These are phyloP conservation scores for Cryptococcus sp. DNA, from an alignment of 1,284 basidiomycete genomes.

Conservation along the genomic window DNA sequence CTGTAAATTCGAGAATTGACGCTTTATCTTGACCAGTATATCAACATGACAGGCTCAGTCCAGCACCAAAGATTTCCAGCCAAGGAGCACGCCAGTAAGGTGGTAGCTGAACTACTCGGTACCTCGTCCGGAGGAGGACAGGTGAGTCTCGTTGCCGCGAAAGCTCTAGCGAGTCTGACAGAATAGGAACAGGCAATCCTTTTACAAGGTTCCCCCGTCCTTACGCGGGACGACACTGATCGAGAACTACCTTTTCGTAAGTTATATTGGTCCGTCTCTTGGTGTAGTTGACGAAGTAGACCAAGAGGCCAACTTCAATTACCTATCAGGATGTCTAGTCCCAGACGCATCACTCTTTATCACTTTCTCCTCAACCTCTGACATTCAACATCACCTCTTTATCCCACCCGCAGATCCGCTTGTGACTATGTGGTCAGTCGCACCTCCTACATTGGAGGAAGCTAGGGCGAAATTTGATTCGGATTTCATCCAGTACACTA, in stretches of 20 bases:
- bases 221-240: slow-evolving; percentile 80
- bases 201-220: slow-evolving; percentile 51
- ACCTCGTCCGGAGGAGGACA: neutral
- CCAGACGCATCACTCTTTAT: slow-evolving; percentile 66
- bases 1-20: no score
- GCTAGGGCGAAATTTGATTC: slow-evolving; percentile 59
- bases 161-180: neutral
- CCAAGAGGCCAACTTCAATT: slow-evolving; percentile 82
- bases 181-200: slow-evolving; percentile 32
- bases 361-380: slow-evolving; percentile 46
- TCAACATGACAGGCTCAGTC: neutral
- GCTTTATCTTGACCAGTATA: no score
- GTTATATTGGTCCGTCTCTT: no score
- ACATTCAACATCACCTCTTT: slow-evolving; percentile 57
- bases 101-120: neutral
- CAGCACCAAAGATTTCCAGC: neutral
- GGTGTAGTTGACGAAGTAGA: slow-evolving; percentile 25
- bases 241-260: slow-evolving; percentile 71
- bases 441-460: slow-evolving; percentile 66
- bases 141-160: neutral
- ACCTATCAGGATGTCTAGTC: slow-evolving; percentile 71
- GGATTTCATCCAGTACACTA: slow-evolving; percentile 55
- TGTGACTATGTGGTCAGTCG: slow-evolving; percentile 78
- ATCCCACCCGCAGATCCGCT: slow-evolving; percentile 66
- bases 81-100: neutral